Percentiles rank a stretch among this genome's conserved stretches.
These are phyloP conservation scores for Pythium dissotocum DNA, from an alignment of 352 stramenopile genomes.

Conservation along the genomic window DNA sequence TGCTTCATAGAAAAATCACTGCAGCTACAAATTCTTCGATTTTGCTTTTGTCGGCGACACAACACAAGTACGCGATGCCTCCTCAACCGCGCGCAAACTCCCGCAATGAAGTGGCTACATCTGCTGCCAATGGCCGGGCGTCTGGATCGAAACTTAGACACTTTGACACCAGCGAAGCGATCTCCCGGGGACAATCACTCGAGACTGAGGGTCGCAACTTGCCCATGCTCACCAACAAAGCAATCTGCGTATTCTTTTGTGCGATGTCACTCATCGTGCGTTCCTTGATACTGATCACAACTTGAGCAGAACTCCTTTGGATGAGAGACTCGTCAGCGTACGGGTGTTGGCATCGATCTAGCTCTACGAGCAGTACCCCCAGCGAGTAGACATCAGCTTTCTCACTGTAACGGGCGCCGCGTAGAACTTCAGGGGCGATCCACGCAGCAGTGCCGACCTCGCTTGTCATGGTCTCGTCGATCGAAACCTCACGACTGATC, in stretches of 20 bases:
- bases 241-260: conserved; percentile 1
- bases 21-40: too few species aligned
- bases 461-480: conserved; percentile 26
- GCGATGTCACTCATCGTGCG: neutral
- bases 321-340: neutral
- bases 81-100: neutral
- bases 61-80: neutral
- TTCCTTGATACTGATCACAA: neutral
- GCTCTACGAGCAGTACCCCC: conserved; percentile 27
- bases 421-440: conserved; percentile 30
- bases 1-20: too few species aligned
- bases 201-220: neutral
- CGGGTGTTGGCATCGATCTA: conserved; percentile 21
- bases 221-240: neutral
- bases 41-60: too few species aligned
- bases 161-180: neutral
- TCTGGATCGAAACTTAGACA: neutral
- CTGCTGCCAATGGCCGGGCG: neutral
- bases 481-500: conserved; percentile 11
- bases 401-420: conserved; percentile 28
- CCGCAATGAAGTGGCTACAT: neutral
- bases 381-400: conserved; percentile 35
- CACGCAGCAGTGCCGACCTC: conserved; percentile 28
- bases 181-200: neutral
- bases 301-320: neutral